Evolutionary conservation across 2,329 filamentous ascomycete genomes (phyloP), one percentile per base, ranked within the genome.

Genomic region (Monosporascus sp.): DNA sequence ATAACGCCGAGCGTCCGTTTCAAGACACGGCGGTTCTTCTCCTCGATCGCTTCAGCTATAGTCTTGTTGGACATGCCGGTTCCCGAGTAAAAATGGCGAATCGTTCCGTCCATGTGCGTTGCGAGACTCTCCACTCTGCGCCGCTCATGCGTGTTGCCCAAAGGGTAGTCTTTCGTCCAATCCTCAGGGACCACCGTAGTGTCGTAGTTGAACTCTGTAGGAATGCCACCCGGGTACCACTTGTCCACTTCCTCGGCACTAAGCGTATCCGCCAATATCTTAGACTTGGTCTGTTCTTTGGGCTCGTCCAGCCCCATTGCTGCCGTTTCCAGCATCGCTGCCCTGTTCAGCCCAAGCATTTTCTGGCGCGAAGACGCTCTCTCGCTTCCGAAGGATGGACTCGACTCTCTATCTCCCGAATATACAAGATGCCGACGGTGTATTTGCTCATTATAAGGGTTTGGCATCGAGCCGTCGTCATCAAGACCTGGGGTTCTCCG

Each of bases 71-170:
- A 56, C 35, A 68, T 66, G 26, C 67, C 63, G 3, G 63, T 63
- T 40, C 74, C 74, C 1, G 65, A 63, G 48, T 78, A 75, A 65
- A 77, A 79, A 37, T 61, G 57, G 4, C 56, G 59, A 47, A 72
- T 59, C 47, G 72, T 61, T 24, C 62, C 61, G 7, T 63, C 60
- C n/a, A 64, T 62, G 19, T 65, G 69, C 7, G 51, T 45, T 14
- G 55, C 44, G 26, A 66, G 43, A 24, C 65, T 55, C 11, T 66
- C 65, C 26, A 60, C 55, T 24, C 62, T 57, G 47, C 49, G 17
- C 59, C 51, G 6, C 55, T 54, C 48, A 54, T 55, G 7, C 65
- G 62, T 14, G 50, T 49, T 22, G 7, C 59, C 35, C 20, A 55
- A 17, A 22, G 56, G 61, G 37, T 58, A 57, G 7, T 60, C 52